phyloP scores from a whole-genome alignment of 441 rosid species.

The Aleurites moluccanus region DNA sequence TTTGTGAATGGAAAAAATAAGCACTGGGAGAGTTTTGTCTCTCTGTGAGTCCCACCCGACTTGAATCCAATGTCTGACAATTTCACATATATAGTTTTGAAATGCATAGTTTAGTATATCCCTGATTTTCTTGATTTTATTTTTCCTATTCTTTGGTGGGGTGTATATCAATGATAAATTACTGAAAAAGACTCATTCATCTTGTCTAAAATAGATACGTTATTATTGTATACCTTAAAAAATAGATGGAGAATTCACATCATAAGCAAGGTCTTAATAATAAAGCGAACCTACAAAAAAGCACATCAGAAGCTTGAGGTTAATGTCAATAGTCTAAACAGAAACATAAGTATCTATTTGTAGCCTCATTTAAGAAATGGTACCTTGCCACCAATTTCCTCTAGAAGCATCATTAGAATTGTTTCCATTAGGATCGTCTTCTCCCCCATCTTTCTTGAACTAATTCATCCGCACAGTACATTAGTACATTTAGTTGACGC shows the following conservation, averaged over 20 bases:
- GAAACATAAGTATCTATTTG: slow-evolving; percentile 2
- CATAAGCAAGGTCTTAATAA: slow-evolving; percentile 48
- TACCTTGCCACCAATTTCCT: slow-evolving; percentile 99
- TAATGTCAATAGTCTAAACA: slow-evolving; percentile 10
- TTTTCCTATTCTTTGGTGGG: background rate
- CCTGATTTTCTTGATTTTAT: too few species aligned
- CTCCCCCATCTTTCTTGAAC: slow-evolving; percentile 59
- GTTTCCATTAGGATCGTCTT: slow-evolving; percentile 54
- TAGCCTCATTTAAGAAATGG: background rate
- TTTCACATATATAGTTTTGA: background rate
- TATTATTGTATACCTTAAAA: slow-evolving; percentile 31
- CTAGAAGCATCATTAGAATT: slow-evolving; percentile 65
- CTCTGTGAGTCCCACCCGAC: too few species aligned
- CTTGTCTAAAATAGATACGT: background rate
- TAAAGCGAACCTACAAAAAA: slow-evolving; percentile 75
- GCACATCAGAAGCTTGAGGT: slow-evolving; percentile 4
- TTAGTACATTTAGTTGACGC: slow-evolving; percentile 7
- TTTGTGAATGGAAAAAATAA: too few species aligned
- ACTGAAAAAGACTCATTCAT: background rate
- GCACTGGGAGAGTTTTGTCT: too few species aligned
- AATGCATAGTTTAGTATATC: too few species aligned
- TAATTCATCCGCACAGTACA: slow-evolving; percentile 32
- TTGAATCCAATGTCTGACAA: too few species aligned
- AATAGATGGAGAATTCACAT: slow-evolving; percentile 28
- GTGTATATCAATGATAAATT: too few species aligned